Base-by-base conservation (phyloP, 1,139 yeast genomes). In the Pichia sp. region DNA sequence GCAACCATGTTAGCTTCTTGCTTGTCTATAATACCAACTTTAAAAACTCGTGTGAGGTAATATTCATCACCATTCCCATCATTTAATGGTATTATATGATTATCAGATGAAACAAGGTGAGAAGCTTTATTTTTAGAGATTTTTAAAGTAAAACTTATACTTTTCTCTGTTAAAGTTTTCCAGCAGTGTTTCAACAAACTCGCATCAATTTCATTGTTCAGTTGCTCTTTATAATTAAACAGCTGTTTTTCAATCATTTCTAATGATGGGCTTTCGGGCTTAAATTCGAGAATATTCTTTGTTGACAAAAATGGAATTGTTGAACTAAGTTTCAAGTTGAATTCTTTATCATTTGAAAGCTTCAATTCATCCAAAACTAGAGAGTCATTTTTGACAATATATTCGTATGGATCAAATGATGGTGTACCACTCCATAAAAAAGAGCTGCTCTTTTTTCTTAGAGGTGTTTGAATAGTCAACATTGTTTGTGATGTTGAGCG, bases 371-470 rank as follows among this genome's bases (percentile, higher is more conserved):
- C 43, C 2, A 61, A 23, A 6, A 47, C 56, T 20, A 55, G 51
- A 0, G 25, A 16, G 20, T 40, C 39, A 37, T 42, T 43, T 3
- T 58, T 56, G 1, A 56, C 44, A 12, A 67, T 61, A 37, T 59
- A 57, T 4, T 55, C 60, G 41, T 67, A 67, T 1, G 70, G 69
- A 46, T 67, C 70, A 12, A 60, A n/a, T 3, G 51, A 37, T 6
- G 48, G n/a, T 1, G 47, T 8, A 2, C 55, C 32, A 22, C 40
- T 51, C 63, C 62, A 60, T 16, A 59, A 44, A 41, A 61, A 58
- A 2, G 63, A 53, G 31, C 58, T 54, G 39, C 62, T 59, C 41
- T 57, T 52, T 38, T 51, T 59, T 28, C 56, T 51, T 3, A 50
- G 28, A 1, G 51, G 43, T 4, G 53, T 36, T 12, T 51, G 50